These are phyloP conservation scores for Chaetomium sp. DNA, from an alignment of 2,329 filamentous ascomycete genomes.

Conservation along the genomic window DNA sequence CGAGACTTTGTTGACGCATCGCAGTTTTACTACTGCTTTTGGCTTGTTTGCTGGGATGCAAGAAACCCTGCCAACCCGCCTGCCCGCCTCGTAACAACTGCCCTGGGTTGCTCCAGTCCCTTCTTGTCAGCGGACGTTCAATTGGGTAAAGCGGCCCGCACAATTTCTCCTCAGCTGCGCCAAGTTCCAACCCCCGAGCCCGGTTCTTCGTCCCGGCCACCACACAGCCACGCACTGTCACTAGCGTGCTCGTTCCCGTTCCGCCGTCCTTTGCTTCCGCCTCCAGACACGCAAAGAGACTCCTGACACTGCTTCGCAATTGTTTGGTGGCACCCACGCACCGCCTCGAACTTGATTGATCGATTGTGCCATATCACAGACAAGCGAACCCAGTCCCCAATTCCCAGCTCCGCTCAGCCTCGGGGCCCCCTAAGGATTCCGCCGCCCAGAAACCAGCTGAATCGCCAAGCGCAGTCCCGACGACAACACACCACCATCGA, in stretches of 20 bases:
- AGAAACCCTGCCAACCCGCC: neutral
- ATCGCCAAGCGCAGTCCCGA: constrained; percentile 13
- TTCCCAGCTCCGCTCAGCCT: neutral
- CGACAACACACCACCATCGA: constrained; percentile 18
- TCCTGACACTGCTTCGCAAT: neutral
- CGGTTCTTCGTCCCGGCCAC: constrained; percentile 13
- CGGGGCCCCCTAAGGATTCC: constrained; percentile 10
- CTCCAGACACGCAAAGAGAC: neutral
- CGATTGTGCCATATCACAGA: neutral
- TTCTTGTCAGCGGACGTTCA: constrained; percentile 11
- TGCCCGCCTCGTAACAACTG: constrained; percentile 5
- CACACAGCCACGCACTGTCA: constrained; percentile 16
- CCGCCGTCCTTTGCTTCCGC: constrained; percentile 1
- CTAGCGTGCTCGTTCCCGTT: constrained; percentile 2
- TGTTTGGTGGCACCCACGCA: neutral
- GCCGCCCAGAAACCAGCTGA: constrained; percentile 14
- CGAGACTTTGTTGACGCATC: neutral
- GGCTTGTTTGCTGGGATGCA: constrained; percentile 2
- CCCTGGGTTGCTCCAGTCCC: constrained; percentile 11
- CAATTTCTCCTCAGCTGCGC: constrained; percentile 21
- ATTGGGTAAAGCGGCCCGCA: constrained; percentile 16
- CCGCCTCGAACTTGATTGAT: neutral
- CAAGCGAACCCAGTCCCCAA: neutral
- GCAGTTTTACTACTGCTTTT: constrained; percentile 2
- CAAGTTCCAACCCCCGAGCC: constrained; percentile 15